A percentile compares a stretch with the other conserved stretches of the same genome.
phyloP scores from a whole-genome alignment of 768 basidiomycete genomes.

The Lactarius quietus region DNA sequence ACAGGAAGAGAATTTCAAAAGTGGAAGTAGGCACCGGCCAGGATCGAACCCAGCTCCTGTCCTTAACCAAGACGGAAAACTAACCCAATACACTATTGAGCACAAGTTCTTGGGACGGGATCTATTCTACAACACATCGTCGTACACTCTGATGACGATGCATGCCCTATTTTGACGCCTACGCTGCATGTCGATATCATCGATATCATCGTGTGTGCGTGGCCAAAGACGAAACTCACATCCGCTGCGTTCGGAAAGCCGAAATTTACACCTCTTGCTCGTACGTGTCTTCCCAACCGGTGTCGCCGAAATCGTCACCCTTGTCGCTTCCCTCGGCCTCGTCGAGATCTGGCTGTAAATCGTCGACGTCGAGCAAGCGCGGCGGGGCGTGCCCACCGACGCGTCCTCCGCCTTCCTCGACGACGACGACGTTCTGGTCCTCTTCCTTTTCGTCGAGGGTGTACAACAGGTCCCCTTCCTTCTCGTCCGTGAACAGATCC shows the following conservation, averaged over 20 bases:
- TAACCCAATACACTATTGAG: constrained; percentile 20
- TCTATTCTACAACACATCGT: neutral
- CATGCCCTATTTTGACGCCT: neutral
- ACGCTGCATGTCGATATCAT: neutral
- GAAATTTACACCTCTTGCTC: constrained; percentile 60
- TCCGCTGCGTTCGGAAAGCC: neutral
- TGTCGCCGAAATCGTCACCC: constrained; percentile 35
- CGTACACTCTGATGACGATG: neutral
- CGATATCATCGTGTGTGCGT: neutral
- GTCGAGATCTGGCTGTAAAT: constrained; percentile 30
- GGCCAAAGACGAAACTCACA: neutral
- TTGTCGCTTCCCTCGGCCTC: constrained; percentile 37
- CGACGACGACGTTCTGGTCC: constrained; percentile 37
- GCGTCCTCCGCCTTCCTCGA: constrained; percentile 39
- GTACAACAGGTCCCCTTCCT: constrained; percentile 50
- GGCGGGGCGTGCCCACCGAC: constrained; percentile 26
- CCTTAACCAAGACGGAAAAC: neutral
- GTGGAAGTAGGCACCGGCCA: constrained; percentile 31
- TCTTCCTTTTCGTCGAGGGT: constrained; percentile 48
- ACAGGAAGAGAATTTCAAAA: neutral
- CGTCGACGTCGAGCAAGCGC: constrained; percentile 9
- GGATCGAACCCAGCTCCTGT: constrained; percentile 44
- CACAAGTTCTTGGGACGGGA: neutral
- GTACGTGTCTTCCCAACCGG: constrained; percentile 49
- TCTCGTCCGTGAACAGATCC: constrained; percentile 53